Percentiles rank a stretch among this genome's conserved stretches.
Conservation (phyloP, 164 flowering plant genomes). For the Hamamelis virginiana region DNA sequence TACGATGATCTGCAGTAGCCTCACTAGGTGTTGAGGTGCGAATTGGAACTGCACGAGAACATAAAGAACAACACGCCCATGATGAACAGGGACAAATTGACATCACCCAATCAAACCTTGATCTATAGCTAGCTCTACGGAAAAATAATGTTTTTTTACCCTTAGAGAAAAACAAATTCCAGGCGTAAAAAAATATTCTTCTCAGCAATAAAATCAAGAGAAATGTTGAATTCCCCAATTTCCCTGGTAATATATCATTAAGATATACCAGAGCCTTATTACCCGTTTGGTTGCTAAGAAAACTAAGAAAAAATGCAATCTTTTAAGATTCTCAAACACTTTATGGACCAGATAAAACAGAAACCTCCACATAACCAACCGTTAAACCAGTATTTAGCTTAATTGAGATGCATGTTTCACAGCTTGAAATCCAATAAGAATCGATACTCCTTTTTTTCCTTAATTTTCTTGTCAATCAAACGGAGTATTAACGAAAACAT, state of each 20-base stretch:
- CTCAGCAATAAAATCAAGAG: neutral
- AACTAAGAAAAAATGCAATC: too few relatives aligned
- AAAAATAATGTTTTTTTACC: neutral
- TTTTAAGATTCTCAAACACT: too few relatives aligned
- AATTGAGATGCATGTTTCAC: neutral
- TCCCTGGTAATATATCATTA: neutral
- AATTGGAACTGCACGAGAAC: slow-evolving; percentile 62
- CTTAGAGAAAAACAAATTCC: neutral
- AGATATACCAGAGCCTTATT: neutral
- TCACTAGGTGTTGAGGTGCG: slow-evolving; percentile 87
- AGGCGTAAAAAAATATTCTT: neutral
- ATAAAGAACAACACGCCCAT: slow-evolving; percentile 2
- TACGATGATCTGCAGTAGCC: slow-evolving; percentile 85
- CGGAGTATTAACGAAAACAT: too few relatives aligned
- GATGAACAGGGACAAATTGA: neutral
- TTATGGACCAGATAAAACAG: too few relatives aligned
- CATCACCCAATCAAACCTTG: neutral
- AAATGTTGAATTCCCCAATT: neutral
- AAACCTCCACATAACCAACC: too few relatives aligned
- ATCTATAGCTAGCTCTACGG: neutral
- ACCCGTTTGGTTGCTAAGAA: neutral
- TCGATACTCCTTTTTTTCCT: too few relatives aligned
- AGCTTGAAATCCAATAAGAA: neutral
- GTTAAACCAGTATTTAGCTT: too few relatives aligned
- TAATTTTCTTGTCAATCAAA: too few relatives aligned